Evolutionary conservation across 2,329 filamentous ascomycete species (phyloP).

Genomic region (Aphanocladium album): DNA sequence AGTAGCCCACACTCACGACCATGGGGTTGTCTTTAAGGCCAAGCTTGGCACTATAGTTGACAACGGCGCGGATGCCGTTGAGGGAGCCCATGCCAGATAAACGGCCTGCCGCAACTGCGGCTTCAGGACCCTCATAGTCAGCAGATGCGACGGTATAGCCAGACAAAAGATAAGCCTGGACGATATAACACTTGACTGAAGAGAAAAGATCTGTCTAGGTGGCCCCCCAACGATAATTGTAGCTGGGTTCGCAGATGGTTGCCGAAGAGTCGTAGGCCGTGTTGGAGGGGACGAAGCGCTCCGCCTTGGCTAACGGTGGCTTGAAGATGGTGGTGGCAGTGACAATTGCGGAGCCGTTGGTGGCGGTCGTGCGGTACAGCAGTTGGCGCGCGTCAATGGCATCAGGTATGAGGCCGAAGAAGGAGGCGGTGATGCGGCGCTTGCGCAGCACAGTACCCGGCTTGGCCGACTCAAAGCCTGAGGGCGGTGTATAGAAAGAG

Average conservation of each 20-base stretch:
- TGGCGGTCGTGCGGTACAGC: background rate
- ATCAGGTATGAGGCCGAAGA: background rate
- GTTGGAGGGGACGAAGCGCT: background rate
- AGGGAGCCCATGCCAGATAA: background rate
- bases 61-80: background rate
- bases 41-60: background rate
- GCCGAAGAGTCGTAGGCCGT: constrained; percentile 6
- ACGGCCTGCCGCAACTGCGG: background rate
- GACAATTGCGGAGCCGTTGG: background rate
- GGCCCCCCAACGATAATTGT: background rate
- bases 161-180: background rate
- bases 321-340: background rate
- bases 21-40: background rate
- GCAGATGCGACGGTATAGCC: background rate
- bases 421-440: background rate
- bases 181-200: background rate
- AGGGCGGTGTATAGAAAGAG: background rate
- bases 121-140: constrained; percentile 1
- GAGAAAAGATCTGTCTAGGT: background rate
- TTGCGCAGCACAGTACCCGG: background rate
- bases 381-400: background rate
- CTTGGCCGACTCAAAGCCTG: background rate
- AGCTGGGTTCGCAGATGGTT: constrained; percentile 6
- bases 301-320: background rate
- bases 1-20: background rate